Percentiles rank a stretch among this genome's conserved stretches.
phyloP scores from a whole-genome alignment of 1,284 basidiomycete genomes.

The Cerioporus squamosus region DNA sequence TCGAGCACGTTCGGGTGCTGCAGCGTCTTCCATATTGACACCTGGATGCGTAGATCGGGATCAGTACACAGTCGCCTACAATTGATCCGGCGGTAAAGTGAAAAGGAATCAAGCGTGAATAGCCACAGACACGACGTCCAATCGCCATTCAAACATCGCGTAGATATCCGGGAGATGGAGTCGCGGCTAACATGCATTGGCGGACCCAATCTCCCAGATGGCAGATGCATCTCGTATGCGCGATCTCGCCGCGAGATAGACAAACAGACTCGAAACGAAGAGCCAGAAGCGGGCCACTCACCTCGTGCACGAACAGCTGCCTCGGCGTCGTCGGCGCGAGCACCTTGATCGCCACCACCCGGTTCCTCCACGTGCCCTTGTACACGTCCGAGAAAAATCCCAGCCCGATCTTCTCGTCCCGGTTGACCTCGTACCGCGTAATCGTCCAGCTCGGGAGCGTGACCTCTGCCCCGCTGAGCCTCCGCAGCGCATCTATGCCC shows the following conservation, averaged over 20 bases:
- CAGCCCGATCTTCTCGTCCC: constrained; percentile 63
- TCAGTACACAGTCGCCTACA: constrained; percentile 4
- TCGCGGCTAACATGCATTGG: not conserved
- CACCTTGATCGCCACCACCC: constrained; percentile 58
- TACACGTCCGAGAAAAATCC: constrained; percentile 77
- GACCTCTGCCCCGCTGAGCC: constrained; percentile 42
- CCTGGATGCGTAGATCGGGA: constrained; percentile 10
- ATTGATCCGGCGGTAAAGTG: not conserved
- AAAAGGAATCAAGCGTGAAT: not conserved
- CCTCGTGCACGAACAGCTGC: constrained; percentile 42
- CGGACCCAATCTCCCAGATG: not conserved
- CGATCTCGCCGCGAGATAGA: too few relatives aligned
- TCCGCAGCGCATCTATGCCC: constrained; percentile 53
- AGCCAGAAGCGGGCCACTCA: constrained; percentile 3
- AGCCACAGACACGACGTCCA: not conserved
- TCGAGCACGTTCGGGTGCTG: constrained; percentile 45
- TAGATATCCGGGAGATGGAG: not conserved
- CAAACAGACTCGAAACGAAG: not conserved
- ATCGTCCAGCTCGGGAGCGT: constrained; percentile 74
- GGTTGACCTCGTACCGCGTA: constrained; percentile 69
- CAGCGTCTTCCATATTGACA: constrained; percentile 43
- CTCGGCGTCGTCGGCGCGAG: constrained; percentile 43
- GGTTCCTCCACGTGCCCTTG: constrained; percentile 62
- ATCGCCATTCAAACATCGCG: too few relatives aligned
- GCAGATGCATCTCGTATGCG: too few relatives aligned